These are phyloP conservation scores for Crucihimalaya himalaica DNA, from an alignment of 345 rosid species.

Conservation along the genomic window DNA sequence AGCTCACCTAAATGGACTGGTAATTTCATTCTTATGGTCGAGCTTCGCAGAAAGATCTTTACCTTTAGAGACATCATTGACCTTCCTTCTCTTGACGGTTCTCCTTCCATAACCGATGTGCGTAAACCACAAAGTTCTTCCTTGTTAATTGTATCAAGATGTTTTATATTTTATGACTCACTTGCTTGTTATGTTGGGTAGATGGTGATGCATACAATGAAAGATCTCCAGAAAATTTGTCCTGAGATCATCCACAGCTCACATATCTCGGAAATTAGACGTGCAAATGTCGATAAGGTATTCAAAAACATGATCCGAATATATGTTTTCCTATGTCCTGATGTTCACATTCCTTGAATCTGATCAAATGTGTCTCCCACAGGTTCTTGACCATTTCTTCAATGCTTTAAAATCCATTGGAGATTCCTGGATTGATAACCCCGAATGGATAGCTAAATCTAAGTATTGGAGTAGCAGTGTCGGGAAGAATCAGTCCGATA, in stretches of 20 bases:
- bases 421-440: slow-evolving; percentile 62
- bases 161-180: neutral
- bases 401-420: slow-evolving; percentile 58
- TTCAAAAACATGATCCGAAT: neutral
- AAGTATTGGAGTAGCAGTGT: slow-evolving; percentile 43
- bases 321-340: neutral
- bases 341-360: slow-evolving; percentile 1
- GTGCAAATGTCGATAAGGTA: slow-evolving; percentile 58
- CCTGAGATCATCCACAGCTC: slow-evolving; percentile 58
- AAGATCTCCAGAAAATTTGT: slow-evolving; percentile 59
- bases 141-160: neutral
- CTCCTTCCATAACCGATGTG: slow-evolving; percentile 57
- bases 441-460: slow-evolving; percentile 54
- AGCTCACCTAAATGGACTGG: slow-evolving; percentile 45
- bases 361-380: slow-evolving; percentile 11
- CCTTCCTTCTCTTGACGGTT: slow-evolving; percentile 54
- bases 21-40: slow-evolving; percentile 55
- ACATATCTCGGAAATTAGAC: slow-evolving; percentile 49
- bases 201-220: slow-evolving; percentile 68
- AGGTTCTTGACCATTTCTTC: slow-evolving; percentile 60
- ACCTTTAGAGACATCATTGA: slow-evolving; percentile 71
- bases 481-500: slow-evolving; percentile 47
- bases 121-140: slow-evolving; percentile 2
- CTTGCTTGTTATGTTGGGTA: slow-evolving; percentile 34
- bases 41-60: slow-evolving; percentile 65